Evolutionary conservation across 2,329 filamentous ascomycete genomes (phyloP), one percentile per base, ranked within the genome.

Genomic region (Byssothecium circinans): DNA sequence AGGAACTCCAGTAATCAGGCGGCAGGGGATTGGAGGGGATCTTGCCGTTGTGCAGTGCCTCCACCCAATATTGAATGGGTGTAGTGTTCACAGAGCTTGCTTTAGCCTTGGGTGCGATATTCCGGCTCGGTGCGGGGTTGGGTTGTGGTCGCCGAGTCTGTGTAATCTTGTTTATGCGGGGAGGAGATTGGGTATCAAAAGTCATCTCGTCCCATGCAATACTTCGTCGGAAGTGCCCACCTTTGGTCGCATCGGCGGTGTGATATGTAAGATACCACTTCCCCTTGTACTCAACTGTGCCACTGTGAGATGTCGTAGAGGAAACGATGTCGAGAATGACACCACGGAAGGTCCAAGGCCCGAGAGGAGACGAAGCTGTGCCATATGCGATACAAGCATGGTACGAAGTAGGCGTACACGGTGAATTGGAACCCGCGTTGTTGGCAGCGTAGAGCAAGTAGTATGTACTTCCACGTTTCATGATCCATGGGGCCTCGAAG

Each of bases 371-470:
- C 0, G 65, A 57, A 3, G 68, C 63, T 1, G 68, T 71, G 10
- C 69, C 70, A 40, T 72, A 72, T 5, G 68, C 68, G 33, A 72
- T 67, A 42, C 70, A 73, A 4, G 70, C 70, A 45, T 73, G 69
- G 49, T 71, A 73, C 10, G 63, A 67, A 1, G 69, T 72, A 5
- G 70, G 69, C 1, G 70, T 71, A 54, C 69, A 72, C 1, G 69
- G 69, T 1, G 69, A 72, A 45, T 61, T 51, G 1, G 62, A 46
- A 2, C 68, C 69, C 1, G 68, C 70, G 46, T 71, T 71, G 48
- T 74, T 74, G 3, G 64, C 71, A 1, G 71, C 70, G 36, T 72
- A 74, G 4, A 74, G 54, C 61, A 74, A 64, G 54, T 74, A 74
- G 53, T 74, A 74, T 0, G 69, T 72, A 4, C 45, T 45, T 1